Conservation (phyloP, 352 stramenopile species). For the Globisporangium perplexum region DNA sequence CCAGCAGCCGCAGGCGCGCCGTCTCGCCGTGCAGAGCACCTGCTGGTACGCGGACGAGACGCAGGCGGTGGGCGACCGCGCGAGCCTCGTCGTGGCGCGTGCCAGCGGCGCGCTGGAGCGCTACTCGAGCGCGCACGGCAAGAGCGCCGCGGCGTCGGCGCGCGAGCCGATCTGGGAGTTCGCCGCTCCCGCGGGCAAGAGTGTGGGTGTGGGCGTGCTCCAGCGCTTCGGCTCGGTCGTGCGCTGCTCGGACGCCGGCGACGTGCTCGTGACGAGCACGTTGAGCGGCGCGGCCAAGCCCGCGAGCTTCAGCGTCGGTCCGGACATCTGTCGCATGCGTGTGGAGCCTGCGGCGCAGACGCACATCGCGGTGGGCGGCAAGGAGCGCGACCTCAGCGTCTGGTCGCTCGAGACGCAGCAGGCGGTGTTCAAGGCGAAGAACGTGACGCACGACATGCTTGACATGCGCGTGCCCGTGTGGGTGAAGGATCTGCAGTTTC, state of each 20-base stretch:
- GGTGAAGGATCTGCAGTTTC: slow-evolving; percentile 75
- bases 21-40: slow-evolving; percentile 40
- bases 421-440: slow-evolving; percentile 78
- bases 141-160: slow-evolving; percentile 15
- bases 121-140: slow-evolving; percentile 41
- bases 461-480: slow-evolving; percentile 88
- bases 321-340: slow-evolving; percentile 48
- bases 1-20: slow-evolving; percentile 36
- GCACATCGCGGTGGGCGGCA: slow-evolving; percentile 69
- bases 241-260: slow-evolving; percentile 48
- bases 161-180: slow-evolving; percentile 50
- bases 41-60: slow-evolving; percentile 60
- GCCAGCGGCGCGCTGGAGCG: slow-evolving; percentile 61
- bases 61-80: slow-evolving; percentile 21
- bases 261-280: slow-evolving; percentile 49
- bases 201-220: slow-evolving; percentile 52
- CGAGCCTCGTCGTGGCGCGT: slow-evolving; percentile 55
- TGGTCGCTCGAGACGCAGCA: slow-evolving; percentile 83
- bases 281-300: slow-evolving; percentile 32
- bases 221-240: slow-evolving; percentile 61
- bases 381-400: slow-evolving; percentile 74
- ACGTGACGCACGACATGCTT: slow-evolving; percentile 84
- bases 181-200: slow-evolving; percentile 14
- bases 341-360: slow-evolving; percentile 40
- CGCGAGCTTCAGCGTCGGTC: slow-evolving; percentile 46